Percentiles rank a stretch among this genome's conserved stretches.
Evolutionary conservation across 108 stramenopile genomes (phyloP).

Genomic region (Pseudonitzschia delicatissima): DNA sequence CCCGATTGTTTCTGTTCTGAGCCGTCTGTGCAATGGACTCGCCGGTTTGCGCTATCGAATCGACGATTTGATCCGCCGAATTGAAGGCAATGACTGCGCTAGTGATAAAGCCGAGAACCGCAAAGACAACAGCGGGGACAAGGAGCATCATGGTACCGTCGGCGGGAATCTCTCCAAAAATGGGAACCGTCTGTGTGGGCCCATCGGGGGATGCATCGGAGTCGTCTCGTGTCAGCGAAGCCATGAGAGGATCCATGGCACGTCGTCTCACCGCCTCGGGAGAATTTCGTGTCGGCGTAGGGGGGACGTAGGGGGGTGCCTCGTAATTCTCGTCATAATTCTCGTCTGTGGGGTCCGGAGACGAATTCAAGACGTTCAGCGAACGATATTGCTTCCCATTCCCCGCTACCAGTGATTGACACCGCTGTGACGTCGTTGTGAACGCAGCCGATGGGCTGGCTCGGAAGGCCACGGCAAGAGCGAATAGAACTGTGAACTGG

Average conservation of each 20-base stretch:
- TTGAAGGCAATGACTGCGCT: constrained; percentile 58
- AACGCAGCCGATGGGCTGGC: neutral
- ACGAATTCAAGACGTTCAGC: neutral
- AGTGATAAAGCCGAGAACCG: constrained; percentile 56
- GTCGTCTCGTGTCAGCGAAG: constrained; percentile 58
- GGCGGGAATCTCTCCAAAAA: constrained; percentile 70
- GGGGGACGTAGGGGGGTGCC: neutral
- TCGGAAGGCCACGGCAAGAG: neutral
- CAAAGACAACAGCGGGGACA: constrained; percentile 62
- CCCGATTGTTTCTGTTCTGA: constrained; percentile 34
- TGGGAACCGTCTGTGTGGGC: constrained; percentile 45
- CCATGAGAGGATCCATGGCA: constrained; percentile 68
- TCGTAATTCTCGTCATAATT: neutral
- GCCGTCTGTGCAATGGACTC: constrained; percentile 39
- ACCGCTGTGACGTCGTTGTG: constrained; percentile 2
- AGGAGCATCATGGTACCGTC: constrained; percentile 62
- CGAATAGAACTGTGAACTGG: neutral
- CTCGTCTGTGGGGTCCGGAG: neutral
- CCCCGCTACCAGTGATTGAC: neutral
- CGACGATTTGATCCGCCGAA: constrained; percentile 46
- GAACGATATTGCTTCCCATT: neutral
- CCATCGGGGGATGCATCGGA: constrained; percentile 1
- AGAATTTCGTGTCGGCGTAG: constrained; percentile 5
- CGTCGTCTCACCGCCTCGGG: constrained; percentile 22
- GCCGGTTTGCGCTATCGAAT: constrained; percentile 7